Conservation (phyloP, 1,284 basidiomycete species). For the Rugosomyces carneus region DNA sequence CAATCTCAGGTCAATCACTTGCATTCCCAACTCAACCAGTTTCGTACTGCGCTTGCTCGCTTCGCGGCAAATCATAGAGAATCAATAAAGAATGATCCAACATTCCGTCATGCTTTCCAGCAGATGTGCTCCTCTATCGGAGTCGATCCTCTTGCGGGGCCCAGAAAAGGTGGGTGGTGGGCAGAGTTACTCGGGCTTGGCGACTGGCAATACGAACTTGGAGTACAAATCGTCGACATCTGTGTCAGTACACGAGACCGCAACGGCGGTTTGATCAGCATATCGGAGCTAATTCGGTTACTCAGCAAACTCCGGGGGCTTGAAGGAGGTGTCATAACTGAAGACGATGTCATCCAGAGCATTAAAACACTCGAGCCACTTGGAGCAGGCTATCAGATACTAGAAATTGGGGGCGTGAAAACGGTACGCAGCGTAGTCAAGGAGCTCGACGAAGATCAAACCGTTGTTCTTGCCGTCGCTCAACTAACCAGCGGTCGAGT, state of each 20-base stretch:
- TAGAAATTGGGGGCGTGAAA: conserved; percentile 64
- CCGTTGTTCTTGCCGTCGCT: conserved; percentile 70
- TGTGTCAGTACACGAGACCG: conserved; percentile 84
- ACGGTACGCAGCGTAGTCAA: conserved; percentile 71
- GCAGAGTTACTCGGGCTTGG: conserved; percentile 81
- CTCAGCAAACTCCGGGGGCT: conserved; percentile 73
- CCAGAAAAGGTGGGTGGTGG: conserved; percentile 85
- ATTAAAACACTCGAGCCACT: conserved; percentile 87
- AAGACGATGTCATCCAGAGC: conserved; percentile 81
- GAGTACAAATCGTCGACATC: conserved; percentile 95
- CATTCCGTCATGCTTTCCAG: conserved; percentile 89
- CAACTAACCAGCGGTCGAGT: conserved; percentile 61
- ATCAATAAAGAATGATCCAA: conserved; percentile 81
- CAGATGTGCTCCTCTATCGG: conserved; percentile 95
- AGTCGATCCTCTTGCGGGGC: conserved; percentile 90
- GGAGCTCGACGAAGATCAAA: conserved; percentile 80
- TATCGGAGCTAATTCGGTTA: conserved; percentile 78
- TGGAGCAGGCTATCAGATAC: conserved; percentile 83
- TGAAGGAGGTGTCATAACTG: conserved; percentile 59
- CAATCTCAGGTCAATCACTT: conserved; percentile 74
- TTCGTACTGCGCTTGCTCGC: conserved; percentile 72
- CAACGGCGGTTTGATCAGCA: conserved; percentile 90
- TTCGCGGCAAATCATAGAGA: conserved; percentile 85
- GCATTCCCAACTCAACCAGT: conserved; percentile 77
- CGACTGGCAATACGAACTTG: conserved; percentile 95